Percentiles rank a stretch among this genome's conserved stretches.
phyloP scores from a whole-genome alignment of 2,329 filamentous ascomycete species.

The Nothophaeocryptopus gaeumannii region DNA sequence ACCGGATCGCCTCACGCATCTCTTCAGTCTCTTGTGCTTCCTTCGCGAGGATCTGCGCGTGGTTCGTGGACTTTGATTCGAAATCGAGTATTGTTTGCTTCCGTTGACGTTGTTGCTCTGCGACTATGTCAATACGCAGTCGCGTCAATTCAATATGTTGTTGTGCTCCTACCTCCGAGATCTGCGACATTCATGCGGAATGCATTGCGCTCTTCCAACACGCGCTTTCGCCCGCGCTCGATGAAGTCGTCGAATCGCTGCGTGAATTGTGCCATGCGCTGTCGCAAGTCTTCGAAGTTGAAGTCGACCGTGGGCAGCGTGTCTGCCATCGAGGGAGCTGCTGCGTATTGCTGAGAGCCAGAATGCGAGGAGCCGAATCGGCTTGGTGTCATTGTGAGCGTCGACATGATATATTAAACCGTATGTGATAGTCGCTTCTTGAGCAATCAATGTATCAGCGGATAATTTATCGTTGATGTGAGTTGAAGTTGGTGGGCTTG shows the following conservation, averaged over 20 bases:
- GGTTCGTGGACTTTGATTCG: slow-evolving; percentile 65
- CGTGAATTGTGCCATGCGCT: slow-evolving; percentile 92
- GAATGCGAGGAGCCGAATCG: slow-evolving; percentile 69
- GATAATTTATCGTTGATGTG: no score
- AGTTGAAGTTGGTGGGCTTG: no score
- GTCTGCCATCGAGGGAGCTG: slow-evolving; percentile 67
- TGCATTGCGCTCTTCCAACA: slow-evolving; percentile 89
- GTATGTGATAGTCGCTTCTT: not conserved
- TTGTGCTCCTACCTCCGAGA: slow-evolving; percentile 66
- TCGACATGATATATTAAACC: slow-evolving; percentile 26
- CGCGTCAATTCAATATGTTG: not conserved
- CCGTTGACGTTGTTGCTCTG: slow-evolving; percentile 90
- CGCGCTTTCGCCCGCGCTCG: slow-evolving; percentile 81
- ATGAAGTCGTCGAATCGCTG: slow-evolving; percentile 90
- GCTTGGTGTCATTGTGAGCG: slow-evolving; percentile 43
- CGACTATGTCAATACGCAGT: slow-evolving; percentile 12
- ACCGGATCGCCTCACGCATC: slow-evolving; percentile 59
- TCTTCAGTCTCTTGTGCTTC: slow-evolving; percentile 70
- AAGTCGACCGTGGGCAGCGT: slow-evolving; percentile 88
- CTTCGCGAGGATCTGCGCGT: slow-evolving; percentile 71
- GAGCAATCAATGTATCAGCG: not conserved
- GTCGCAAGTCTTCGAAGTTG: slow-evolving; percentile 90
- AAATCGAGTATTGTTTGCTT: slow-evolving; percentile 83
- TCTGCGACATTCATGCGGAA: slow-evolving; percentile 89
- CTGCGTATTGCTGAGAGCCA: slow-evolving; percentile 57